These are phyloP conservation scores for Cenchrus americanus DNA, from an alignment of 176 grass and related monocot genomes.

Conservation along the genomic window DNA sequence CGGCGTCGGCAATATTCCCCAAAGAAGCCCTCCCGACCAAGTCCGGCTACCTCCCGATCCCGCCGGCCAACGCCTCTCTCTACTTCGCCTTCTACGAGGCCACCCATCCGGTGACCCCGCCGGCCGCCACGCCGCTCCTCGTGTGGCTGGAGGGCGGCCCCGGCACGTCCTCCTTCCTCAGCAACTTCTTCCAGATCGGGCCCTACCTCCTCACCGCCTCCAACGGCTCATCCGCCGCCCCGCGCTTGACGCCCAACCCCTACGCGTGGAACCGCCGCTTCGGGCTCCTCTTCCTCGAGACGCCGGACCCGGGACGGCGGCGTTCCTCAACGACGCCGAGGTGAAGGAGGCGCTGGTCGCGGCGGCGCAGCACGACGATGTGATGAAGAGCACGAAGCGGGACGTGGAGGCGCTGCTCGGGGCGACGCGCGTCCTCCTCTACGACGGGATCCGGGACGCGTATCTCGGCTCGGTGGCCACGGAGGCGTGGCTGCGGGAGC, in stretches of 20 bases:
- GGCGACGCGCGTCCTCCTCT: background rate
- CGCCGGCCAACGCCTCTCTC: background rate
- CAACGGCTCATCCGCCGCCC: no score
- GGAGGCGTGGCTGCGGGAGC: background rate
- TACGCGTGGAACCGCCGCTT: slow-evolving; percentile 61
- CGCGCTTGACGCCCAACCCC: slow-evolving; percentile 35
- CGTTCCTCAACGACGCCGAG: no score
- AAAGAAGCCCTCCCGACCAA: background rate
- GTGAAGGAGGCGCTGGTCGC: background rate
- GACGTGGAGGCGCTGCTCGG: background rate
- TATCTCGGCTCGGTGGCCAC: background rate
- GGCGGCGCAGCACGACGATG: background rate
- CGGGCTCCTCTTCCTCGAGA: slow-evolving; percentile 66
- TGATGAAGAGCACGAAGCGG: background rate
- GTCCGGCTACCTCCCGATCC: background rate
- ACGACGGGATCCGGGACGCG: background rate
- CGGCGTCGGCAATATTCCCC: background rate
- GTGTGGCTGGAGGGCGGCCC: slow-evolving; percentile 70
- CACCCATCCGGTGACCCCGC: background rate
- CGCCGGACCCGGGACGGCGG: no score
- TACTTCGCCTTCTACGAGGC: background rate
- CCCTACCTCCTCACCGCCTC: slow-evolving; percentile 39
- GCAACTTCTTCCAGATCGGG: slow-evolving; percentile 65
- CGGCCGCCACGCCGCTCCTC: slow-evolving; percentile 44
- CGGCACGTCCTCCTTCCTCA: slow-evolving; percentile 48